Conservation (phyloP, 257 asterid species). For the Solanum peruvianum region DNA sequence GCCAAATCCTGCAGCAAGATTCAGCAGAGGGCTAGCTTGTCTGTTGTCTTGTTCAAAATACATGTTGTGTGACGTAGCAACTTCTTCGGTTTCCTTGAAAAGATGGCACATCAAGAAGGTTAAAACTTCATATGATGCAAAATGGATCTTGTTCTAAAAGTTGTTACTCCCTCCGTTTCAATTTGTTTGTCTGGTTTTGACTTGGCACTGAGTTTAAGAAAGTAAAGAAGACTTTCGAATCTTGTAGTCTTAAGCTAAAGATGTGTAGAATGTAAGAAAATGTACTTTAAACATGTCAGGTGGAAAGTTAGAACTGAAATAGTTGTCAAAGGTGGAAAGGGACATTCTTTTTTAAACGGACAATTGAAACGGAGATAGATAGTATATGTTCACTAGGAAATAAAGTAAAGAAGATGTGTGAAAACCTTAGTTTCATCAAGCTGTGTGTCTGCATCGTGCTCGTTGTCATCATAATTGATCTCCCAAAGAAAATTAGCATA, state of each 20-base stretch:
- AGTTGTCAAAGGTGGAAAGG: neutral
- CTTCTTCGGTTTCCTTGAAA: slow-evolving; percentile 8
- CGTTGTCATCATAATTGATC: slow-evolving; percentile 32
- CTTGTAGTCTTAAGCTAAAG: too few relatives aligned
- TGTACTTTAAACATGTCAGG: neutral
- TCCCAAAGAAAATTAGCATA: slow-evolving; percentile 80
- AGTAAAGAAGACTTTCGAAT: too few relatives aligned
- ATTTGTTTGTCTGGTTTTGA: neutral
- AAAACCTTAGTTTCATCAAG: slow-evolving; percentile 20
- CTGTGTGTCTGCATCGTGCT: slow-evolving; percentile 20
- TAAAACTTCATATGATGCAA: neutral
- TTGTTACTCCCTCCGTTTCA: neutral
- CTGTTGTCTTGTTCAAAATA: slow-evolving; percentile 23
- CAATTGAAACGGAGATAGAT: too few relatives aligned
- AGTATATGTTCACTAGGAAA: neutral
- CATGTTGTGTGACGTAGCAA: neutral
- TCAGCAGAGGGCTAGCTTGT: slow-evolving; percentile 53
- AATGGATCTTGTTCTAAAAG: neutral
- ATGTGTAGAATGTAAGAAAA: too few relatives aligned
- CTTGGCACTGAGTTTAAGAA: neutral
- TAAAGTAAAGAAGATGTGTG: slow-evolving; percentile 6
- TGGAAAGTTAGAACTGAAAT: neutral
- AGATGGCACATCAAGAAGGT: slow-evolving; percentile 13
- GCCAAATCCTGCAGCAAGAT: slow-evolving; percentile 72
- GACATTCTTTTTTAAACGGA: neutral